Evolutionary conservation across 2,329 filamentous ascomycete species (phyloP).

Genomic region (Fusarium protoensiforme): DNA sequence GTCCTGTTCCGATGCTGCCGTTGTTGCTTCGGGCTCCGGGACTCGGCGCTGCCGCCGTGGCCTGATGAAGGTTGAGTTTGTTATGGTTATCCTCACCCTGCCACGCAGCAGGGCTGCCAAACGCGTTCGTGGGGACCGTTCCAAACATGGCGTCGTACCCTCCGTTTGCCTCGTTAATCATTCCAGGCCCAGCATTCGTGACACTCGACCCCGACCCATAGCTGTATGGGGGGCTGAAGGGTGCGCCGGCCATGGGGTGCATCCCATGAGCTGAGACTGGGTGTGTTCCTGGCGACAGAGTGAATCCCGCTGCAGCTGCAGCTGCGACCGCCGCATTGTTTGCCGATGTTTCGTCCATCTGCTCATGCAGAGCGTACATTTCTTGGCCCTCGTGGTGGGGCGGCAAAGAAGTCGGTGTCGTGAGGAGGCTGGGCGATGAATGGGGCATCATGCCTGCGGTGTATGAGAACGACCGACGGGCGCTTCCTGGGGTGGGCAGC

Average conservation of each 20-base stretch:
- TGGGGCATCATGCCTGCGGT: slow-evolving; percentile 49
- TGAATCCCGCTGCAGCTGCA: slow-evolving; percentile 52
- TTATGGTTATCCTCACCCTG: slow-evolving; percentile 52
- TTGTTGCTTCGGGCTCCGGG: slow-evolving; percentile 62
- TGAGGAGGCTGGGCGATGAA: slow-evolving; percentile 52
- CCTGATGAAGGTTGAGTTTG: slow-evolving; percentile 34
- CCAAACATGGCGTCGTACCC: slow-evolving; percentile 71
- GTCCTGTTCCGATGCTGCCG: slow-evolving; percentile 59
- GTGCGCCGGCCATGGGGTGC: slow-evolving; percentile 43
- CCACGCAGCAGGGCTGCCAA: slow-evolving; percentile 64
- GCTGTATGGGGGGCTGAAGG: slow-evolving; percentile 58
- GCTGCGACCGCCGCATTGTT: slow-evolving; percentile 50
- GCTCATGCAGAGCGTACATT: slow-evolving; percentile 48
- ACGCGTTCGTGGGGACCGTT: slow-evolving; percentile 62
- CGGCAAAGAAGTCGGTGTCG: slow-evolving; percentile 51
- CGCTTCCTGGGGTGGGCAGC: slow-evolving; percentile 46
- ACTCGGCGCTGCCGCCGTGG: slow-evolving; percentile 44
- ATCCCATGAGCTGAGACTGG: slow-evolving; percentile 41
- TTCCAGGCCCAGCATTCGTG: slow-evolving; percentile 41
- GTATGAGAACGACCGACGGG: slow-evolving; percentile 53
- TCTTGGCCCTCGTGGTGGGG: slow-evolving; percentile 49
- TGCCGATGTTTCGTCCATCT: slow-evolving; percentile 47
- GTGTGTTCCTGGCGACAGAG: slow-evolving; percentile 37
- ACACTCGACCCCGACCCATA: slow-evolving; percentile 48
- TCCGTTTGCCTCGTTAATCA: slow-evolving; percentile 48